Evolutionary conservation across 257 asterid genomes (phyloP), one percentile per base, ranked within the genome.

Genomic region (Fraxinus quadrangulata): DNA sequence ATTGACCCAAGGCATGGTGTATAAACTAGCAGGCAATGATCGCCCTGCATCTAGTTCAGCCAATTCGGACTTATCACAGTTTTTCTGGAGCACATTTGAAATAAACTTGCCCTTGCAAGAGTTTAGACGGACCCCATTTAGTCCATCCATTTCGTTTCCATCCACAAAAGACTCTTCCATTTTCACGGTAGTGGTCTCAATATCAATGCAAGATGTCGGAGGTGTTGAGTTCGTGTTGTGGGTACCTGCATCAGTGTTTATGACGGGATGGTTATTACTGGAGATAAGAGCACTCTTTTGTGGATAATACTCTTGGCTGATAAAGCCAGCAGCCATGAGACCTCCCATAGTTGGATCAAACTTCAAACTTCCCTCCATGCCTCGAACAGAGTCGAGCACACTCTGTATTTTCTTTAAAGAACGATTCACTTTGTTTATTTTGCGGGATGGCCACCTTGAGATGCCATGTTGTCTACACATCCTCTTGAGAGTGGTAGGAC

Each of bases 381-480:
- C 95, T 5, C 87, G 90, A 70, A 89, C 94, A 39, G 96, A 90
- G 74, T 91, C 86, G 0, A 93, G 88, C 83, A 90, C 87, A 23
- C 88, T 87, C 69, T 80, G 94, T 74, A 93, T 85, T 67, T 87
- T 91, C 82, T 81, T 83, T 56, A 91, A 77, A 47, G 98, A 93
- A 36, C 93, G 92, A 70, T 90, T 89, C 19, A 90, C 97, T 82
- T 91, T 93, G 72, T 85, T 92, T 77, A 92, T 89, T 83, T 89
- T 91, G 61, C 97, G 91, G 59, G 94, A 93, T 75, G 98, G 96
- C 98, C 97, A 93, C 76, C 98, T 87, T 37, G 86, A 73, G 82
- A 93, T 93, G 56, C 97, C 96, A 39, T 90, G 87, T 67, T 89
- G 90, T 72, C 97, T 81, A 61, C 98, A 93, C 81, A 91, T 89